phyloP scores from a whole-genome alignment of 2,329 filamentous ascomycete species.

The Penicillium hesseltinei region DNA sequence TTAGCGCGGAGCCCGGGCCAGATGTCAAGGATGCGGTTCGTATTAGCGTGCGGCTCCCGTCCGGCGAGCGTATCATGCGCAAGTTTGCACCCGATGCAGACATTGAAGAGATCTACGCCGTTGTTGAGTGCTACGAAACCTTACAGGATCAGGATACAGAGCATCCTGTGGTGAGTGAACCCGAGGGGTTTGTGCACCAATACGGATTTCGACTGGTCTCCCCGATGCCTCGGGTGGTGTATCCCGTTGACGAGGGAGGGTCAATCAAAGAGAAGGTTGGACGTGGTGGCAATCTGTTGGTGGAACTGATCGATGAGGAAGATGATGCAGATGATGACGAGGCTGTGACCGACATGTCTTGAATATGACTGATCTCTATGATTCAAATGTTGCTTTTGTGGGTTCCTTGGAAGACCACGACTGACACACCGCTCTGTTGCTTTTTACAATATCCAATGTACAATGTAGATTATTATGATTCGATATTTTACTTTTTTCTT shows the following conservation, averaged over 20 bases:
- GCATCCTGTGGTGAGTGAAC: slow-evolving; percentile 48
- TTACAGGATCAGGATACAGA: slow-evolving; percentile 47
- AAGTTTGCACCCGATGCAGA: slow-evolving; percentile 67
- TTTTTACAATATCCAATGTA: slow-evolving; percentile 1
- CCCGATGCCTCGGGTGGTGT: slow-evolving; percentile 79
- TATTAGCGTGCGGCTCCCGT: slow-evolving; percentile 61
- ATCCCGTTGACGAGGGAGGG: slow-evolving; percentile 64
- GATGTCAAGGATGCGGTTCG: slow-evolving; percentile 69
- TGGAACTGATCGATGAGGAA: slow-evolving; percentile 65
- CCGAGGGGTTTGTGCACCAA: slow-evolving; percentile 70
- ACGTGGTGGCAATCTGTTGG: slow-evolving; percentile 81
- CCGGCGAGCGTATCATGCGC: slow-evolving; percentile 72
- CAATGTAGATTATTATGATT: slow-evolving; percentile 1
- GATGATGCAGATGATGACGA: slow-evolving; percentile 48
- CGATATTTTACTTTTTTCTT: not conserved
- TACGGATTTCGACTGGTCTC: slow-evolving; percentile 85
- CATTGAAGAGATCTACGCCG: slow-evolving; percentile 90
- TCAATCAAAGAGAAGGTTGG: slow-evolving; percentile 73
- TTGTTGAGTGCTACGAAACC: slow-evolving; percentile 84
- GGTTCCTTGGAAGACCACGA: not conserved
- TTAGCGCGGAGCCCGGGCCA: slow-evolving; percentile 66
- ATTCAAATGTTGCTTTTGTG: not conserved
- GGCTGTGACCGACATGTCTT: slow-evolving; percentile 5
- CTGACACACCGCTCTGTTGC: not conserved
- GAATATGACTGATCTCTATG: slow-evolving; percentile 2